Evolutionary conservation across 306 rosid species (phyloP).

Genomic region (Crataegus laevigata): DNA sequence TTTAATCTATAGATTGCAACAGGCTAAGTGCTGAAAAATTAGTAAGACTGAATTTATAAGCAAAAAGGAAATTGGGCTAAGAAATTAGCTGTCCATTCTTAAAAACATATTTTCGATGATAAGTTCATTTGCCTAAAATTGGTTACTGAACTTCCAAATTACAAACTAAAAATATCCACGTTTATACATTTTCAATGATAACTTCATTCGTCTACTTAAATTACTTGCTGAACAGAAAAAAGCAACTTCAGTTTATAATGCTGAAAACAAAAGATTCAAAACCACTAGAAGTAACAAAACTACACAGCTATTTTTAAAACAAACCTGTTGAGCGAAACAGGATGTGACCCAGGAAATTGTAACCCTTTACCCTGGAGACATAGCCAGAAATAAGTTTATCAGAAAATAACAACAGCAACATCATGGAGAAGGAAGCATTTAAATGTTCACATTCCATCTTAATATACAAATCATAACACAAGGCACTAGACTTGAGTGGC

Average conservation of each 20-base stretch:
- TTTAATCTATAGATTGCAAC: neutral
- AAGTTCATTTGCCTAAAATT: neutral
- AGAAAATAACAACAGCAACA: constrained; percentile 16
- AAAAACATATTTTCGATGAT: neutral
- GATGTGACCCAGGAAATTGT: constrained; percentile 93
- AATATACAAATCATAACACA: neutral
- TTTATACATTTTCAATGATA: neutral
- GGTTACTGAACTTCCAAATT: neutral
- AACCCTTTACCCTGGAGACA: constrained; percentile 60
- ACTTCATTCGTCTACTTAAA: neutral
- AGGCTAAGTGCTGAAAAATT: neutral
- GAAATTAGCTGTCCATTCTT: neutral
- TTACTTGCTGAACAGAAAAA: neutral
- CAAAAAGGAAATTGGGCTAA: neutral
- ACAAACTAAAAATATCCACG: neutral
- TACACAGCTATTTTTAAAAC: neutral
- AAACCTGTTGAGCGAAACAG: constrained; percentile 91
- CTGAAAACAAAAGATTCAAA: neutral
- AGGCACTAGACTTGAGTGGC: constrained; percentile 12
- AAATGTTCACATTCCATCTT: neutral
- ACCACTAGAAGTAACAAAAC: neutral
- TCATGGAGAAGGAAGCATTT: neutral
- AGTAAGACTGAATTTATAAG: neutral
- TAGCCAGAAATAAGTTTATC: neutral
- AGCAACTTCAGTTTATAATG: neutral